Evolutionary conservation across 2,329 filamentous ascomycete species (phyloP), one percentile per base, ranked within the genome.

Genomic region (Sporothrix brasiliensis): DNA sequence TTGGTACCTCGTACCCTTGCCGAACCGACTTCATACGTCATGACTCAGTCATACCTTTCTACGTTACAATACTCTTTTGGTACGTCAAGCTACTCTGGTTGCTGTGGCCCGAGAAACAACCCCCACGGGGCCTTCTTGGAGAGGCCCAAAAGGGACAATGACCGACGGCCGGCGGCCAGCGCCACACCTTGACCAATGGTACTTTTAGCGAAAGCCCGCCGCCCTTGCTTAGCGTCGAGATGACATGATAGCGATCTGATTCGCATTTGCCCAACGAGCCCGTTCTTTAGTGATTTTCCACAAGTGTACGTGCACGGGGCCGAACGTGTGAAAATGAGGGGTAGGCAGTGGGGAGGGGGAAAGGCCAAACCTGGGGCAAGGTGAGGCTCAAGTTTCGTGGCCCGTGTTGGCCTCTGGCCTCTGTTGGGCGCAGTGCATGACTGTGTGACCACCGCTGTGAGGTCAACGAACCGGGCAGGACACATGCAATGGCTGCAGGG

Each of bases 391-490:
- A 3, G 4, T 16, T 16, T 44, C 11, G 21, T 19, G n/a, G 58
- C n/a, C 58, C 24, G 27, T 50, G 49, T 19, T 16, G 11, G 56
- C 56, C 30, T 60, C 30, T 21, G 54, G 54, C 58, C 2, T 63
- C 39, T 49, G 41, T 50, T 63, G 39, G 58, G 58, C 58, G 58
- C 39, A 3, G 58, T 47, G 58, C 14, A 63, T 63, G 24, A 63
- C 58, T 63, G 39, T 63, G 58, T 47, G 58, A 63, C 58, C 41
- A 44, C 9, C 3, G 41, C 41, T 16, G 41, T 44, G 13, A 44
- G 41, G 41, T 44, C 41, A 44, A 13, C 14, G 41, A 16, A 44
- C 41, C 0, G 41, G 13, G 11, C 39, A 41, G 41, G 11, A 44
- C 14, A 44, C 41, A 16, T 11, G 41, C 0, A 16, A 44, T 44